Evolutionary conservation across 1,139 yeast species (phyloP).

Genomic region (Magnusiomyces suaveolens): DNA sequence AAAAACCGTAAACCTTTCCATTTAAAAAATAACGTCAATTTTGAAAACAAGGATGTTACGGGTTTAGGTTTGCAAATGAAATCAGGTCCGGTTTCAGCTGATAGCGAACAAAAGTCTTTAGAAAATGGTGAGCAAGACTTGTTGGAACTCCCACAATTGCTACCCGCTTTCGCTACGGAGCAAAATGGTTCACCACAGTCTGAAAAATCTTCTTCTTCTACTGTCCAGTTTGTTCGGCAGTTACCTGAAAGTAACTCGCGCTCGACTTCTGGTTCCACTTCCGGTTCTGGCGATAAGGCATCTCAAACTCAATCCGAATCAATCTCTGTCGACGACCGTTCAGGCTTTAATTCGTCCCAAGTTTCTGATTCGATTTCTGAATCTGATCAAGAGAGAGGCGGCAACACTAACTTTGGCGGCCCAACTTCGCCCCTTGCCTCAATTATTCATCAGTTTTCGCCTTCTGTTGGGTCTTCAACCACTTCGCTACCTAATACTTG

Average conservation of each 20-base stretch:
- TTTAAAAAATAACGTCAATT: constrained; percentile 6
- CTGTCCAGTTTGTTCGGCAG: not conserved
- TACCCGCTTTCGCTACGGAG: no score
- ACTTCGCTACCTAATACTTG: not conserved
- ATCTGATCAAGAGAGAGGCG: not conserved
- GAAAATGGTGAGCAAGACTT: no score
- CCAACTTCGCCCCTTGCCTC: not conserved
- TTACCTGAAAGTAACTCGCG: constrained; percentile 5
- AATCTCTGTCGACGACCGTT: not conserved
- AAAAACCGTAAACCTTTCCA: not conserved
- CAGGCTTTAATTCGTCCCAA: not conserved
- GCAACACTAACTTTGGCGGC: not conserved
- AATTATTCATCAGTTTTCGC: not conserved
- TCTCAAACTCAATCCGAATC: not conserved
- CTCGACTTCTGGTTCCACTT: constrained; percentile 11
- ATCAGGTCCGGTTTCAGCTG: no score
- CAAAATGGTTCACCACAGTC: no score
- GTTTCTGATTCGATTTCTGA: not conserved
- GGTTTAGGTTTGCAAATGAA: no score
- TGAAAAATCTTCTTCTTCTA: not conserved
- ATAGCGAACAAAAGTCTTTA: no score
- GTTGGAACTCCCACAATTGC: no score
- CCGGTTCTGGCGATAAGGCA: not conserved
- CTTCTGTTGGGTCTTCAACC: not conserved
- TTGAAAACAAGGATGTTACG: not conserved